phyloP scores from a whole-genome alignment of 192 early-diverging fungal genomes.

The Cetraspora pellucida region DNA sequence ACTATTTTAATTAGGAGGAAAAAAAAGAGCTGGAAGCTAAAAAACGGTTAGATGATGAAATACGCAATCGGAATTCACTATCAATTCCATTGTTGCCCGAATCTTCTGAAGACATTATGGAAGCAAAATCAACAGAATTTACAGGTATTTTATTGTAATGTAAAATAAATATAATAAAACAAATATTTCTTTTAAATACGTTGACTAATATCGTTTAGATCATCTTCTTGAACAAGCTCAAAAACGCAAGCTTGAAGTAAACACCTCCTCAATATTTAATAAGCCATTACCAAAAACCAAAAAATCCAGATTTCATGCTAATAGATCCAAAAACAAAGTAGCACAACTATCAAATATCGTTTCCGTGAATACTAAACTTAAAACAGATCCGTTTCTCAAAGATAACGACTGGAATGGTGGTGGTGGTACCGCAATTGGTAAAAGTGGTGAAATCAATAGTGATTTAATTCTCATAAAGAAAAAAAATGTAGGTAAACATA shows the following conservation, averaged over 20 bases:
- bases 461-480: not conserved
- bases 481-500: not conserved
- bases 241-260: constrained; percentile 37
- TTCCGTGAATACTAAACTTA: constrained; percentile 40
- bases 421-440: not conserved
- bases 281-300: not conserved
- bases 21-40: constrained; percentile 57
- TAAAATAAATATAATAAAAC: not conserved
- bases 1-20: constrained; percentile 42
- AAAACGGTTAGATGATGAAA: constrained; percentile 46
- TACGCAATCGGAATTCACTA: constrained; percentile 64
- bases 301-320: not conserved
- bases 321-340: not conserved
- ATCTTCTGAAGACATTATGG: constrained; percentile 47
- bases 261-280: constrained; percentile 36
- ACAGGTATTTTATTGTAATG: constrained; percentile 29
- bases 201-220: constrained; percentile 24
- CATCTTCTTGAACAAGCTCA: constrained; percentile 31
- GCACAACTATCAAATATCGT: constrained; percentile 31
- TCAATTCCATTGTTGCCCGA: constrained; percentile 61
- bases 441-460: not conserved
- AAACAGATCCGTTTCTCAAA: constrained; percentile 49
- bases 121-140: constrained; percentile 58
- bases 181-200: not conserved
- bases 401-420: constrained; percentile 25